These are phyloP conservation scores for Zanthoxylum bungeanum DNA, from an alignment of 345 rosid species.

Conservation along the genomic window DNA sequence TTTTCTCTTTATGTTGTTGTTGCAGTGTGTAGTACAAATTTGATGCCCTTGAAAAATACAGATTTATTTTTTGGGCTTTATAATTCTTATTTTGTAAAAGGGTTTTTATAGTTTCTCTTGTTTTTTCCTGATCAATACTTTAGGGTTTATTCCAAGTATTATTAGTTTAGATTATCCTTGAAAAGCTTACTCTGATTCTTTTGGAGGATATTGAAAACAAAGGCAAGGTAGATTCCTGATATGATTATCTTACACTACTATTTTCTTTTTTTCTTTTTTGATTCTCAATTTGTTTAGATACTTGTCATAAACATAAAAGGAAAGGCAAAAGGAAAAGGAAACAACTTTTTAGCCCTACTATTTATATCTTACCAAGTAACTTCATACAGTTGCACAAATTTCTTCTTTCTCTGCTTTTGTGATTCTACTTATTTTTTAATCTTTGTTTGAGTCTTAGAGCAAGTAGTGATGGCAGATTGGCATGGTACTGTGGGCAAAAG, in stretches of 20 bases:
- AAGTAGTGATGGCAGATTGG: slow-evolving; percentile 26
- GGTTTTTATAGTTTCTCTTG: slow-evolving; percentile 14
- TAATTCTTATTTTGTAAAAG: neutral
- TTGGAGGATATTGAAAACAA: slow-evolving; percentile 33
- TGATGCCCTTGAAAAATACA: slow-evolving; percentile 26
- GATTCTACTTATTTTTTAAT: neutral
- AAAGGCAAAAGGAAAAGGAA: neutral
- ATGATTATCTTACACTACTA: slow-evolving; percentile 31
- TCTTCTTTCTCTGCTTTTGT: neutral
- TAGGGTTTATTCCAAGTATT: slow-evolving; percentile 10
- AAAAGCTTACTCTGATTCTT: slow-evolving; percentile 12
- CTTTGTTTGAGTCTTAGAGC: neutral
- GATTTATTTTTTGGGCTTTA: slow-evolving; percentile 22
- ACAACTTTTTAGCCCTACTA: slow-evolving; percentile 12
- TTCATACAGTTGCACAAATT: slow-evolving; percentile 2
- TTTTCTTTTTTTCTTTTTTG: slow-evolving; percentile 12
- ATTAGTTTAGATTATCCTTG: slow-evolving; percentile 18
- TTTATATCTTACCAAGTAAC: slow-evolving; percentile 15
- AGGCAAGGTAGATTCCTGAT: slow-evolving; percentile 47
- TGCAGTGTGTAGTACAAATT: slow-evolving; percentile 21
- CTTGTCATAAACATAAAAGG: slow-evolving; percentile 7
- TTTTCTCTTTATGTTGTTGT: slow-evolving; percentile 22
- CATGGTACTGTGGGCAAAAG: slow-evolving; percentile 24
- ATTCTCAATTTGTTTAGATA: slow-evolving; percentile 38
- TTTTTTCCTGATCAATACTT: slow-evolving; percentile 12